Conservation (phyloP, 768 basidiomycete species). For the Lactifluus subvellereus region DNA sequence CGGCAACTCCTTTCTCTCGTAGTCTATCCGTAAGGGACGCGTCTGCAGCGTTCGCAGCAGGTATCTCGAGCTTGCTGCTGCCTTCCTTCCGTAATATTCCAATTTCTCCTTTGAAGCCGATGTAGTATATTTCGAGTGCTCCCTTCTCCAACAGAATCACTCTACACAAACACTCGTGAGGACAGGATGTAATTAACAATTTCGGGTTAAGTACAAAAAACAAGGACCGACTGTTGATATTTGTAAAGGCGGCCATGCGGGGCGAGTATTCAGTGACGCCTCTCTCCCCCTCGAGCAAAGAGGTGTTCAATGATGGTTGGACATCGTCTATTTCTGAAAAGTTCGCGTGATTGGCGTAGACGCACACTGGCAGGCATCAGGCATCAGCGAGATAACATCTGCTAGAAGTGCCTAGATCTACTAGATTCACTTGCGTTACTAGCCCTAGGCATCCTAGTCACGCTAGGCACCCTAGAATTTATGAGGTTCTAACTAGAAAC, state of each 20-base stretch:
- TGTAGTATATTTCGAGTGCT: constrained; percentile 62
- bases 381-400: no score
- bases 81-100: constrained; percentile 49
- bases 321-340: constrained; percentile 66
- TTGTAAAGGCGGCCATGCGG: constrained; percentile 69
- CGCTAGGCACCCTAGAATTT: no score
- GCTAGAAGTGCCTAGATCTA: no score
- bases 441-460: no score
- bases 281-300: constrained; percentile 63
- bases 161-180: constrained; percentile 36
- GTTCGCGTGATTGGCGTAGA: constrained; percentile 67
- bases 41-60: constrained; percentile 76
- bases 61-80: constrained; percentile 62
- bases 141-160: constrained; percentile 61
- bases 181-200: constrained; percentile 6
- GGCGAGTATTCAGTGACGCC: constrained; percentile 72
- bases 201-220: constrained; percentile 59
- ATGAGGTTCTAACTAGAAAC: no score
- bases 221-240: constrained; percentile 63
- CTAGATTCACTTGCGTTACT: no score
- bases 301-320: constrained; percentile 65
- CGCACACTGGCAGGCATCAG: no score
- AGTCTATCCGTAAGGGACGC: constrained; percentile 57
- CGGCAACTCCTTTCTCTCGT: constrained; percentile 49
- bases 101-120: constrained; percentile 79